A percentile compares a stretch with the other conserved stretches of the same genome.
These are phyloP conservation scores for Chlorella variabilis DNA, from an alignment of 163 green algal species.

Conservation along the genomic window DNA sequence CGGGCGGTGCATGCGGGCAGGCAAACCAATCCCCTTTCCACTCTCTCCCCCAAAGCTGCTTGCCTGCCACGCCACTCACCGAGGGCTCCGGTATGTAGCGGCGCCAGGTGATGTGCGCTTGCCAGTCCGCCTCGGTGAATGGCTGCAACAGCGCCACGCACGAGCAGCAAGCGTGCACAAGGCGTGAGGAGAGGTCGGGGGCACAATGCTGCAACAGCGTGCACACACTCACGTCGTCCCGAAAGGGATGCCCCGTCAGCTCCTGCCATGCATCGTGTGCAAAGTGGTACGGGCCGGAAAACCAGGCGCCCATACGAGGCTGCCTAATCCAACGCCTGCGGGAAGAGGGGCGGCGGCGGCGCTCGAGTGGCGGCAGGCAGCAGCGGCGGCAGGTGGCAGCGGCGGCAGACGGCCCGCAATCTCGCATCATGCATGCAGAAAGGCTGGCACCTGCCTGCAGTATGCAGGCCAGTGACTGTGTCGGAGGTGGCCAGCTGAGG, in stretches of 20 bases:
- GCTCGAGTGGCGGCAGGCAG: too few relatives aligned
- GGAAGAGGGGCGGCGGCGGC: not conserved
- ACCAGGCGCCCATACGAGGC: not conserved
- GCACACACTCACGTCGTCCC: constrained; percentile 24
- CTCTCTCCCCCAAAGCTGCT: not conserved
- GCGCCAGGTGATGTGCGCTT: constrained; percentile 17
- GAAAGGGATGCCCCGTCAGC: constrained; percentile 4
- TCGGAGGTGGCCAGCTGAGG: too few relatives aligned
- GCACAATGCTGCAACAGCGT: not conserved
- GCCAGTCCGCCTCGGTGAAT: constrained; percentile 3
- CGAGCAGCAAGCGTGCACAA: not conserved
- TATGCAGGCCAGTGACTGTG: too few relatives aligned
- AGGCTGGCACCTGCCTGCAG: too few relatives aligned
- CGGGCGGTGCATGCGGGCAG: not conserved
- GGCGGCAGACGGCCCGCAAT: too few relatives aligned
- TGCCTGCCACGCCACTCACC: not conserved
- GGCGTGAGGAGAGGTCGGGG: not conserved
- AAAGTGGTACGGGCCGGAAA: not conserved
- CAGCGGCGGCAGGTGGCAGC: too few relatives aligned
- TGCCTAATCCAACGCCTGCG: not conserved
- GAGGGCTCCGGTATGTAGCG: constrained; percentile 29
- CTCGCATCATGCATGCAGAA: too few relatives aligned
- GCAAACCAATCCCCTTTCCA: not conserved
- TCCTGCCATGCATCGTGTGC: not conserved
- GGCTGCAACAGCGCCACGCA: constrained; percentile 5